Percentiles rank a stretch among this genome's conserved stretches.
Conservation (phyloP, 2,329 filamentous ascomycete species). For the Epicoccum sorghinum region DNA sequence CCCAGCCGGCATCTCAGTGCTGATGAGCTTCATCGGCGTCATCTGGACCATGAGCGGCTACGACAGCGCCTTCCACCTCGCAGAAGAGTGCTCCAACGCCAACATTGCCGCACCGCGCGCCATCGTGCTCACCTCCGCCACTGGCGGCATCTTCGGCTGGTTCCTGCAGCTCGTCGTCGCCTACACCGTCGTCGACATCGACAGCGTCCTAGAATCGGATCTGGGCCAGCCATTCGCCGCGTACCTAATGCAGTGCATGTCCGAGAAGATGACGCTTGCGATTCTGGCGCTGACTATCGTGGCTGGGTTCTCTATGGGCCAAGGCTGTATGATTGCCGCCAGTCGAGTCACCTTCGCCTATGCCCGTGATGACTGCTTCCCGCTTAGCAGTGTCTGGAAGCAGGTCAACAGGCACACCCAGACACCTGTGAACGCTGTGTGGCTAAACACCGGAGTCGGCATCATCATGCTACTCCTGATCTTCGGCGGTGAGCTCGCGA, state of each 20-base stretch:
- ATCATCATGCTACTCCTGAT: conserved; percentile 67
- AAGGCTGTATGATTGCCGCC: conserved; percentile 72
- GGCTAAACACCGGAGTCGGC: conserved; percentile 68
- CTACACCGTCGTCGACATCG: conserved; percentile 72
- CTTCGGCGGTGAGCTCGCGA: conserved; percentile 66
- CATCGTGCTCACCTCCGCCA: conserved; percentile 71
- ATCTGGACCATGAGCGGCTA: conserved; percentile 75
- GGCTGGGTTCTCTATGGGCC: conserved; percentile 73
- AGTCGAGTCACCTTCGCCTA: conserved; percentile 75
- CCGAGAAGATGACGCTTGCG: conserved; percentile 64
- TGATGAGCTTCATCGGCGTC: conserved; percentile 74
- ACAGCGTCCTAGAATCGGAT: conserved; percentile 62
- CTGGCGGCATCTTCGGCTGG: conserved; percentile 73
- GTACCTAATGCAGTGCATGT: conserved; percentile 70
- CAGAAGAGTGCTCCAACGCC: conserved; percentile 77
- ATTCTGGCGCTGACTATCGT: conserved; percentile 71
- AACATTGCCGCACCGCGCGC: conserved; percentile 72
- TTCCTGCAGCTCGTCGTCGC: conserved; percentile 75
- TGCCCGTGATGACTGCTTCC: conserved; percentile 74
- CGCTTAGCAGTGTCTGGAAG: conserved; percentile 64
- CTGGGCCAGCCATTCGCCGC: conserved; percentile 74
- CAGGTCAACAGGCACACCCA: conserved; percentile 64
- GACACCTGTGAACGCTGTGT: conserved; percentile 74
- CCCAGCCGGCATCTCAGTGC: conserved; percentile 68
- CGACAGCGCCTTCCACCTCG: conserved; percentile 73